A percentile compares a stretch with the other conserved stretches of the same genome.
phyloP scores from a whole-genome alignment of 257 asterid genomes.

The Ajuga chamaepitys region DNA sequence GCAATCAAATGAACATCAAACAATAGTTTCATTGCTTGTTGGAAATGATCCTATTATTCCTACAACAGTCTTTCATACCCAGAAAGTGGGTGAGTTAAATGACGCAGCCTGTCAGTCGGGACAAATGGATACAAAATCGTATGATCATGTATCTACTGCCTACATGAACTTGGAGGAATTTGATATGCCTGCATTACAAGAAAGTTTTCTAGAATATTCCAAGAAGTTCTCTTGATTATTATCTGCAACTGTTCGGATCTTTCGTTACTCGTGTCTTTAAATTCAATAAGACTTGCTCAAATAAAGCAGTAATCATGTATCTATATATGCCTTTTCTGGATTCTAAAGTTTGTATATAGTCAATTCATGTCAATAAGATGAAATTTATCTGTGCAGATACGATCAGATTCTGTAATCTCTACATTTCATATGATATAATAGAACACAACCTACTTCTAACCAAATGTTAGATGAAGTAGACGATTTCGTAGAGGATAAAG shows the following conservation, averaged over 20 bases:
- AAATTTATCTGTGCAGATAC: neutral
- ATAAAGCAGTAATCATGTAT: neutral
- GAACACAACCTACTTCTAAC: no score
- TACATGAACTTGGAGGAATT: slow-evolving; percentile 22
- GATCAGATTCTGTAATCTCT: no score
- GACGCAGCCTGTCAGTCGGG: neutral
- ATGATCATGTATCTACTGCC: slow-evolving; percentile 19
- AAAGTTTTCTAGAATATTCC: slow-evolving; percentile 3
- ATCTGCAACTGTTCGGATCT: neutral
- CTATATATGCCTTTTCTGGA: neutral
- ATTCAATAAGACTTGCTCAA: slow-evolving; percentile 15
- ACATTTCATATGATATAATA: no score
- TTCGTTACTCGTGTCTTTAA: neutral
- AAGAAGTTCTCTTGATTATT: neutral
- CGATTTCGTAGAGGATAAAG: neutral
- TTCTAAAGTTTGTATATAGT: neutral
- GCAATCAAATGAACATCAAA: slow-evolving; percentile 35
- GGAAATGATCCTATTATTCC: slow-evolving; percentile 22
- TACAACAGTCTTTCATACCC: slow-evolving; percentile 14
- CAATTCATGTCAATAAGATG: neutral
- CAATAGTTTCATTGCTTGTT: slow-evolving; percentile 28
- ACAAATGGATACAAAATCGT: slow-evolving; percentile 15
- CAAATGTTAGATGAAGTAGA: neutral
- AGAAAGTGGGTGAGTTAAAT: neutral
- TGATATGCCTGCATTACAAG: slow-evolving; percentile 22